A percentile compares a stretch with the other conserved stretches of the same genome.
Conservation (phyloP, 306 rosid genomes). For the Rosa persica region DNA sequence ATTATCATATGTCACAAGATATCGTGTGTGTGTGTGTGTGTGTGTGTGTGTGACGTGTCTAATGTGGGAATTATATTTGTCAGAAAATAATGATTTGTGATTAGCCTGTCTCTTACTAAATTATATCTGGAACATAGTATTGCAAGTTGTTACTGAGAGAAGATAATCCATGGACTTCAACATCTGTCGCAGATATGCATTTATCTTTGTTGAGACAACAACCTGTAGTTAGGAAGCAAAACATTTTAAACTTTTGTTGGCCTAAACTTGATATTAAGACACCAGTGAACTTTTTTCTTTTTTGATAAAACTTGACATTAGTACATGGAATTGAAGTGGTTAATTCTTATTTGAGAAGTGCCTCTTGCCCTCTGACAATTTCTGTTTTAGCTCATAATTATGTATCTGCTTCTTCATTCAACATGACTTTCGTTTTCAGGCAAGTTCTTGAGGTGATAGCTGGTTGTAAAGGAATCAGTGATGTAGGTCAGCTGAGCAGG, state of each 20-base stretch:
- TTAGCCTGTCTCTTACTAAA: background rate
- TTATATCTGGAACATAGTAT: background rate
- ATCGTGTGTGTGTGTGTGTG: background rate
- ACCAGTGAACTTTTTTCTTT: background rate
- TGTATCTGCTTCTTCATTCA: slow-evolving; percentile 18
- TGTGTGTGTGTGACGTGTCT: background rate
- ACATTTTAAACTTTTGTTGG: background rate
- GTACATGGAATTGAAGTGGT: background rate
- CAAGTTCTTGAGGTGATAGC: slow-evolving; percentile 97
- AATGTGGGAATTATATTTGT: background rate
- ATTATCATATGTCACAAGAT: no score
- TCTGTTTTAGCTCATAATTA: background rate
- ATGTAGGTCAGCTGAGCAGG: slow-evolving; percentile 59
- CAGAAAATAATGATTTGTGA: background rate
- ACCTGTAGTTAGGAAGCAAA: background rate
- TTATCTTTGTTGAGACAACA: background rate
- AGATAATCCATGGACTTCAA: background rate
- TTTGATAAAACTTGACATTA: background rate
- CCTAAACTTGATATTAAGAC: background rate
- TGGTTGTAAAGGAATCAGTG: slow-evolving; percentile 70
- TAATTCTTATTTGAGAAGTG: background rate
- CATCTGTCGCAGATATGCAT: background rate
- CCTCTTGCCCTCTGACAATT: background rate
- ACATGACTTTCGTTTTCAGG: slow-evolving; percentile 41
- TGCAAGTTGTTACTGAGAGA: background rate